Percentiles rank a stretch among this genome's conserved stretches.
These are phyloP conservation scores for Uronychia binucleata DNA, from an alignment of 73 alveolate species.

Conservation along the genomic window DNA sequence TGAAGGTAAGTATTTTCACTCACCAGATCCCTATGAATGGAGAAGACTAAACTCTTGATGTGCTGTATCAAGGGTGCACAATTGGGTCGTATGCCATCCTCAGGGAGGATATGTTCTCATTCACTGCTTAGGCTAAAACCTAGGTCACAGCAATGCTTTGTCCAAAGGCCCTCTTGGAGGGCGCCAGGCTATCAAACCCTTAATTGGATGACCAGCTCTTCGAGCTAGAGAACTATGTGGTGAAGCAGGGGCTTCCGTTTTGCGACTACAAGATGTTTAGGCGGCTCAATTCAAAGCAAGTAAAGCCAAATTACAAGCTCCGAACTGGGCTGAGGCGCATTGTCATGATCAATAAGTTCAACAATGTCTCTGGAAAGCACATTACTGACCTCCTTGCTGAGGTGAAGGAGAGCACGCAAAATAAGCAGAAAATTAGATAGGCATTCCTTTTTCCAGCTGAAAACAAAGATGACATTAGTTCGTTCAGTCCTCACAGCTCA, in stretches of 20 bases:
- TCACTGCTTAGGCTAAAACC: slow-evolving; percentile 1
- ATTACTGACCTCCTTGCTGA: not conserved
- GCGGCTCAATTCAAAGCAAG: not conserved
- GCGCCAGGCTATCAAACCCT: not conserved
- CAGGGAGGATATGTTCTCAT: not conserved
- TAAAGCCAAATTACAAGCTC: not conserved
- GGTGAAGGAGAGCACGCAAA: not conserved
- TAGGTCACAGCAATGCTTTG: not conserved
- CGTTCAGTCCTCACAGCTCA: no score
- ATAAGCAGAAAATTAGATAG: not conserved
- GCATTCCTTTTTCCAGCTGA: no score
- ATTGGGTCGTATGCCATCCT: slow-evolving; percentile 3
- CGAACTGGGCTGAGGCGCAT: not conserved
- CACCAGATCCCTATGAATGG: not conserved
- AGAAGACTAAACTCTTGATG: not conserved
- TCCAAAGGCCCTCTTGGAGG: not conserved
- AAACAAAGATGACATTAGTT: no score
- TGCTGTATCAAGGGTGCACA: not conserved
- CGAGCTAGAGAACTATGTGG: not conserved
- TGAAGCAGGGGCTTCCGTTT: not conserved
- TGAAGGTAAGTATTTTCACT: slow-evolving; percentile 33
- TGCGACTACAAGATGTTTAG: not conserved
- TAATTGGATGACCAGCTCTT: not conserved
- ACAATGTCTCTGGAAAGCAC: not conserved
- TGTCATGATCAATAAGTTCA: not conserved